These are phyloP conservation scores for Cercophora sp. DNA, from an alignment of 495 filamentous ascomycete species.

Conservation along the genomic window DNA sequence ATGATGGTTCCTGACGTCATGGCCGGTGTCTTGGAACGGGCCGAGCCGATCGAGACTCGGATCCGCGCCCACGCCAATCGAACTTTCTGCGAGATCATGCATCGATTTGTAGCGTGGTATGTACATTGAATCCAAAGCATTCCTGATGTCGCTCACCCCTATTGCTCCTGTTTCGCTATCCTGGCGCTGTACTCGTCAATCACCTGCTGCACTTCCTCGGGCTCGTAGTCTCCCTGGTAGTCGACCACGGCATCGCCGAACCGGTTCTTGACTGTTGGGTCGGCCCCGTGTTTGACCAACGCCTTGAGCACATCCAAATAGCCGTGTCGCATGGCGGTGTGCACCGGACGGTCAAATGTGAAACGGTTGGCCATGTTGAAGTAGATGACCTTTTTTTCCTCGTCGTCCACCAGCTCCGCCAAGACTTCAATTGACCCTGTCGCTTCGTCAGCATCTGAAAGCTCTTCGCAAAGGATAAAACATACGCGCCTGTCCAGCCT, in stretches of 20 bases:
- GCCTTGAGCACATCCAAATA: constrained; percentile 21
- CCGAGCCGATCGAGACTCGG: no score
- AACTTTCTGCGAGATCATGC: no score
- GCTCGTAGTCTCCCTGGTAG: constrained; percentile 26
- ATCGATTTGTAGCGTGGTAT: no score
- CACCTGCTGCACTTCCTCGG: constrained; percentile 20
- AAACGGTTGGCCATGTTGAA: constrained; percentile 33
- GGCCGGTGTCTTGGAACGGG: no score
- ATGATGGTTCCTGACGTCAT: no score
- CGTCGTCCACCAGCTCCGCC: constrained; percentile 14
- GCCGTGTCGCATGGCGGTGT: constrained; percentile 29
- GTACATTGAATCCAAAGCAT: no score
- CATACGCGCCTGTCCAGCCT: constrained; percentile 22
- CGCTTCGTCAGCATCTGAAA: neutral
- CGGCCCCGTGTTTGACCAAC: constrained; percentile 25
- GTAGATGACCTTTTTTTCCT: constrained; percentile 15
- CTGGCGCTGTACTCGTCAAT: constrained; percentile 23
- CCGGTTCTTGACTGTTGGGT: constrained; percentile 28
- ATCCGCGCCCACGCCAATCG: no score
- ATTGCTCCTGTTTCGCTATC: no score
- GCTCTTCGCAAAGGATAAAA: neutral
- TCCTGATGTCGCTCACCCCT: no score
- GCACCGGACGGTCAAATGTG: constrained; percentile 25
- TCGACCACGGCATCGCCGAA: constrained; percentile 27
- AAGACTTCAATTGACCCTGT: constrained; percentile 26